Evolutionary conservation across 2,329 filamentous ascomycete species (phyloP).

Genomic region (Penicillium rolfsii): DNA sequence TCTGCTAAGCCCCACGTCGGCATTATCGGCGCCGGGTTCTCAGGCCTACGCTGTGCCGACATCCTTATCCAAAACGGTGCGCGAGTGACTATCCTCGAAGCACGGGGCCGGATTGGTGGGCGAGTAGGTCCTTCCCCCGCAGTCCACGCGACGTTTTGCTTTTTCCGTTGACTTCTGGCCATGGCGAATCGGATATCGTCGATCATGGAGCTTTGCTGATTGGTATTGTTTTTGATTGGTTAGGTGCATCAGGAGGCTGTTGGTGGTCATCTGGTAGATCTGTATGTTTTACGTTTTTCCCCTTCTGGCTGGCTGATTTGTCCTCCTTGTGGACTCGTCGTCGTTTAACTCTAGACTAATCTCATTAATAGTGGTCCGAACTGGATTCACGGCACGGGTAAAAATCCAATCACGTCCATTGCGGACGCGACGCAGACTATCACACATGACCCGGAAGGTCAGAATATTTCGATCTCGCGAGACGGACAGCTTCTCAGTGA

Average conservation of each 20-base stretch:
- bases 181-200: not conserved
- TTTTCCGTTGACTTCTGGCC: conserved; percentile 10
- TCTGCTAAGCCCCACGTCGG: conserved; percentile 55
- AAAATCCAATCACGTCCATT: conserved; percentile 63
- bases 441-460: conserved; percentile 58
- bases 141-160: not conserved
- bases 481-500: conserved; percentile 49
- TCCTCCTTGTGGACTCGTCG: too few species aligned
- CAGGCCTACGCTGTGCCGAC: conserved; percentile 63
- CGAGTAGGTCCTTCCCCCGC: conserved; percentile 47
- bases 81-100: conserved; percentile 64
- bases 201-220: not conserved
- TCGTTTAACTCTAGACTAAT: not conserved
- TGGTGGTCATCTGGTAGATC: conserved; percentile 57
- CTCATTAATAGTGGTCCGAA: conserved; percentile 58
- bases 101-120: conserved; percentile 61
- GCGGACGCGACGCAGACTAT: conserved; percentile 56
- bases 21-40: conserved; percentile 63
- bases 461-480: conserved; percentile 52
- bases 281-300: conserved; percentile 47
- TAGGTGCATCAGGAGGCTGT: conserved; percentile 56
- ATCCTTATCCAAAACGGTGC: conserved; percentile 59
- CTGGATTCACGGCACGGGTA: conserved; percentile 65
- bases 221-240: conserved; percentile 5
- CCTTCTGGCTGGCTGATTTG: not conserved